phyloP scores from a whole-genome alignment of 1,284 basidiomycete genomes.

The Gymnopus androsaceus region DNA sequence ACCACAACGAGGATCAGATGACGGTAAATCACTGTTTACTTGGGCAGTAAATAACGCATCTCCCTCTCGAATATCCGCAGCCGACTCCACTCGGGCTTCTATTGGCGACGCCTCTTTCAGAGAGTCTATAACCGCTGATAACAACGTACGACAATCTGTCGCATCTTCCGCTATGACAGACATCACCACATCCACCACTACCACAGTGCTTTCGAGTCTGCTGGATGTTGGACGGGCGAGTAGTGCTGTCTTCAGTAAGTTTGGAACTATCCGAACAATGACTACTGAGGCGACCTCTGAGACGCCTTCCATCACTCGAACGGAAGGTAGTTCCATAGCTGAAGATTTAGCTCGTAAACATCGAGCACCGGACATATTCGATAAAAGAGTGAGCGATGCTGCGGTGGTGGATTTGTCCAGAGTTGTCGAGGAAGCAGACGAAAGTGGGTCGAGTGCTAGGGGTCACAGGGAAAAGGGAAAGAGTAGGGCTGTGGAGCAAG shows the following conservation, averaged over 20 bases:
- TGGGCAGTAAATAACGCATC: constrained; percentile 35
- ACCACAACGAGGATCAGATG: constrained; percentile 14
- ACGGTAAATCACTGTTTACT: constrained; percentile 33
- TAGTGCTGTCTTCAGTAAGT: constrained; percentile 53
- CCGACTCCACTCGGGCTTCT: constrained; percentile 33
- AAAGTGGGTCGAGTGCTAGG: constrained; percentile 50
- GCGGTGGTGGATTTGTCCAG: constrained; percentile 61
- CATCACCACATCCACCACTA: constrained; percentile 53
- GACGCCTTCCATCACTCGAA: constrained; percentile 59
- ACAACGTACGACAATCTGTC: constrained; percentile 45
- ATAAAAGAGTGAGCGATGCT: constrained; percentile 64
- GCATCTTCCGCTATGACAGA: constrained; percentile 49
- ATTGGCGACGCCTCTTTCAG: constrained; percentile 37
- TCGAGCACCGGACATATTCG: constrained; percentile 35
- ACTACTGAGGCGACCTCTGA: constrained; percentile 78
- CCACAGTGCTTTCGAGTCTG: constrained; percentile 65
- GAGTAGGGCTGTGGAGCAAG: constrained; percentile 1
- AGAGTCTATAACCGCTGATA: constrained; percentile 34
- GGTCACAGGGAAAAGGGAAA: constrained; percentile 28
- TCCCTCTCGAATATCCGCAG: constrained; percentile 27
- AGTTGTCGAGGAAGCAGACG: constrained; percentile 73
- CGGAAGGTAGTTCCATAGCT: constrained; percentile 60
- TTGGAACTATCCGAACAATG: constrained; percentile 75
- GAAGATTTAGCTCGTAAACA: constrained; percentile 50
- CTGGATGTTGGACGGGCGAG: constrained; percentile 52